These are phyloP conservation scores for Pholiota conissans DNA, from an alignment of 768 basidiomycete species.

Conservation along the genomic window DNA sequence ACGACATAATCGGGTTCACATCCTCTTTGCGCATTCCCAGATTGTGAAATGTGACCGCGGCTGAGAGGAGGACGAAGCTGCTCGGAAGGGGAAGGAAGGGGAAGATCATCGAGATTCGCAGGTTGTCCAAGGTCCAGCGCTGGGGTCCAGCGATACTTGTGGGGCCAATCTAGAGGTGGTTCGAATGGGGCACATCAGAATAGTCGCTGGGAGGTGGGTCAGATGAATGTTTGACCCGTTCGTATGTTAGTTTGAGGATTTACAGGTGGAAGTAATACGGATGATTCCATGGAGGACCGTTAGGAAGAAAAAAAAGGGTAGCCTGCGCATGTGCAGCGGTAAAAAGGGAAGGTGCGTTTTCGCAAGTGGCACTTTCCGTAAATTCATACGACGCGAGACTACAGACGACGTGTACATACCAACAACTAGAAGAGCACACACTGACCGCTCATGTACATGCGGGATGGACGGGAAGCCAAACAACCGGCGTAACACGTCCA, in stretches of 20 bases:
- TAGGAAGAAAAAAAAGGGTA: too few relatives aligned
- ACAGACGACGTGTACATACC: too few relatives aligned
- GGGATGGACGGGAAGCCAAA: not conserved
- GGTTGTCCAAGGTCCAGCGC: not conserved
- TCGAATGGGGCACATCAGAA: not conserved
- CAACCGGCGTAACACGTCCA: not conserved
- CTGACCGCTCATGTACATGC: not conserved
- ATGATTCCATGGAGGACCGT: not conserved
- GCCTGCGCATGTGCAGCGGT: not conserved
- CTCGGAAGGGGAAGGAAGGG: not conserved
- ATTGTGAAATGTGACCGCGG: not conserved
- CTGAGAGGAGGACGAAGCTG: not conserved
- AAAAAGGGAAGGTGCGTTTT: too few relatives aligned
- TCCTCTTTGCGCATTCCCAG: not conserved
- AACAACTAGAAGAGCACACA: too few relatives aligned
- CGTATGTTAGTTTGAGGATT: not conserved
- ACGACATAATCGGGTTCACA: not conserved
- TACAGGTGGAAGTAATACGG: not conserved
- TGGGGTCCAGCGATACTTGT: too few relatives aligned
- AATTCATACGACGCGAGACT: too few relatives aligned
- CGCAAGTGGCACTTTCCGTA: too few relatives aligned
- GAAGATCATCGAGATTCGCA: not conserved
- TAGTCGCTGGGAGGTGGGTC: not conserved
- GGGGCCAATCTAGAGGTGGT: not conserved
- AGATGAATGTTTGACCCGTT: not conserved